Evolutionary conservation across 225 moss, liverwort and hornwort species (phyloP), one percentile per base, ranked within the genome.

Genomic region (Straminergon stramineum): DNA sequence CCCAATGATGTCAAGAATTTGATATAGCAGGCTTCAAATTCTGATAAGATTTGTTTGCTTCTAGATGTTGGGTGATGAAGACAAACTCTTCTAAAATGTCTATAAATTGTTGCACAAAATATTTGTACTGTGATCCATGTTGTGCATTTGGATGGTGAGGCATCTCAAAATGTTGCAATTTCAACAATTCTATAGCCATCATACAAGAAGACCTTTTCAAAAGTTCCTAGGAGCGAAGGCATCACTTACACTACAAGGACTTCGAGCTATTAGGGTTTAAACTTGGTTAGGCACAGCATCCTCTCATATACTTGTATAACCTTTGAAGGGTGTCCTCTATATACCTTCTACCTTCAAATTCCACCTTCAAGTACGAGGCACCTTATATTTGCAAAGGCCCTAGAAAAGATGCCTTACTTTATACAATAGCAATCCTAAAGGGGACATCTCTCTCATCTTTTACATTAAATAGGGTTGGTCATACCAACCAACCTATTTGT

Each of bases 361-460:
- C 0, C 0, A 1, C 4, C n/a, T 3, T 79, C 8, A 11, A n/a
- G 1, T 1, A n/a, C 58, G 6, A 10, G 4, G 7, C 1, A n/a
- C 15, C 11, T n/a, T n/a, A 26, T n/a, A 27, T 79, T 57, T 79
- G 10, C n/a, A 39, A 58, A 79, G 37, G 1, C 11, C 24, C 4
- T 26, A 16, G 1, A n/a, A 0, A n/a, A 79, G 7, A 57, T 79
- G 6, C 10, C 1, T 17, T 27, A 24, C 2, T 0, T 37, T 78
- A 23, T 35, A 53, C 3, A 14, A 13, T 1, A 24, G 13, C 18
- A 75, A 32, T 34, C 5, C 0, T 22, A 34, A 52, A 3, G 53
- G 15, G 3, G 22, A 2, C 13, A 77, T 77, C 76, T 77, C 1
- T 34, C 0, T 22, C 3, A 10, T 13, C 8, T 51, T 20, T 51